Evolutionary conservation across 805 yeast species (phyloP).

Genomic region (Yarrowia sp.): DNA sequence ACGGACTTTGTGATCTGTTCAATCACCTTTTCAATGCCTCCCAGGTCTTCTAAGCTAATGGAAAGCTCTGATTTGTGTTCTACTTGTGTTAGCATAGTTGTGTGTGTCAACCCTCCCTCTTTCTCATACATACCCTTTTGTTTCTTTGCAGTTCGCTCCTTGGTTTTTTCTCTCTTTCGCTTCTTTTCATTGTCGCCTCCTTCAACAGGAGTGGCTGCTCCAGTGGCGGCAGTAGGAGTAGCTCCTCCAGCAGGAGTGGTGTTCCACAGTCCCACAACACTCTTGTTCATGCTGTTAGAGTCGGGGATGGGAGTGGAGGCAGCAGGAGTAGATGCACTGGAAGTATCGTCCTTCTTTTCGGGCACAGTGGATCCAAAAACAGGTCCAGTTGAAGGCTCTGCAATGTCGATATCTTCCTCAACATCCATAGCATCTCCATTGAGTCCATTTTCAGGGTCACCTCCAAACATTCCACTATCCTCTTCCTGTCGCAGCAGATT

Average conservation of each 20-base stretch:
- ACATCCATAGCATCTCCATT: constrained; percentile 22
- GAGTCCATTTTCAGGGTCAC: constrained; percentile 9
- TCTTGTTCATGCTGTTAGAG: constrained; percentile 55
- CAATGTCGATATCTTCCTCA: constrained; percentile 8
- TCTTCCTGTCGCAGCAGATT: constrained; percentile 5
- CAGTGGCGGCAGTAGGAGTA: constrained; percentile 26
- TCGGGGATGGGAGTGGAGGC: constrained; percentile 9
- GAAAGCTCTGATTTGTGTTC: constrained; percentile 56
- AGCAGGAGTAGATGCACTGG: constrained; percentile 10
- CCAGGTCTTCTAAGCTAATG: constrained; percentile 66
- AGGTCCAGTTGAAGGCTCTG: constrained; percentile 1
- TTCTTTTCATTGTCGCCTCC: constrained; percentile 26
- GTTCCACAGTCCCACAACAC: constrained; percentile 70
- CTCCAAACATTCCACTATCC: constrained; percentile 20
- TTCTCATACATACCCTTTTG: constrained; percentile 30
- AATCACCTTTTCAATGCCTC: constrained; percentile 86
- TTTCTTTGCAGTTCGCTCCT: constrained; percentile 26
- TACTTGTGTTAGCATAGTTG: constrained; percentile 33
- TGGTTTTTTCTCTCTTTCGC: constrained; percentile 28
- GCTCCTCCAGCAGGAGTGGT: constrained; percentile 31
- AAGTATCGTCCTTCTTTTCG: neutral
- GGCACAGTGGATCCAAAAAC: neutral
- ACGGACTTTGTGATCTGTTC: constrained; percentile 85
- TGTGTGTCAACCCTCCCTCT: neutral
- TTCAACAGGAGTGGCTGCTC: constrained; percentile 8